Base-by-base conservation (phyloP, 257 asterid genomes). In the Eustoma russellianum region DNA sequence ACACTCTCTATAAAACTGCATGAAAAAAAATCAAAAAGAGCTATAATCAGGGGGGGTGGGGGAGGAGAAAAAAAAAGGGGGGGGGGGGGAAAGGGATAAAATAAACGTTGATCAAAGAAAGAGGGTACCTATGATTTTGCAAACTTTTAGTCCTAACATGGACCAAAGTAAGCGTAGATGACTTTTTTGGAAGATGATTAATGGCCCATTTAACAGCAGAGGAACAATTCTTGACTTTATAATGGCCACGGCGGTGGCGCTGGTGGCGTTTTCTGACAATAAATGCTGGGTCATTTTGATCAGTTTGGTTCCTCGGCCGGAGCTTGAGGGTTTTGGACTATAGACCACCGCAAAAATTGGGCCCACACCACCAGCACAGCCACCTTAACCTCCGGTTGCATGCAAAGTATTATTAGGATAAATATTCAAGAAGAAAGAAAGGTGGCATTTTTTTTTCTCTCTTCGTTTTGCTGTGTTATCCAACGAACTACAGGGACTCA, bases 141-240 rank as follows among this genome's bases (percentile, higher is more conserved):
- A 63, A 46, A 55, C 46, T 16, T 70, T 68, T 72, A 65, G 70
- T 53, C 60, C 62, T 71, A 56, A 87, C 79, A 57, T 87, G 93
- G 57, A 82, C 52, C 74, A 82, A 66, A 48, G 71, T 49, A 41
- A 87, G 67, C 17, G 56, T 41, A 6, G 61, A 68, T 59, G 66
- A 51, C 18, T 70, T 38, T 2, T 54, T 19, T 14, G 74, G 53
- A 46, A 87, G 74, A 64, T 84, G 56, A 2, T 83, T 87, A 13
- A 87, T 63, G 3, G 93, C 80, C 94, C 93, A 84, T 77, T 59
- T 64, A 33, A 83, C 81, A 28, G 83, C 84, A 2, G 66, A 43
- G 8, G 74, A 43, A 75, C 92, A 77, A 41, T 75, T 60, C 63
- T 76, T 86, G 70, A 77, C 84, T 70, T 61, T 79, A 55, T 66